Evolutionary conservation across 106 monocot genomes (phyloP).

Genomic region (Allium fistulosum): DNA sequence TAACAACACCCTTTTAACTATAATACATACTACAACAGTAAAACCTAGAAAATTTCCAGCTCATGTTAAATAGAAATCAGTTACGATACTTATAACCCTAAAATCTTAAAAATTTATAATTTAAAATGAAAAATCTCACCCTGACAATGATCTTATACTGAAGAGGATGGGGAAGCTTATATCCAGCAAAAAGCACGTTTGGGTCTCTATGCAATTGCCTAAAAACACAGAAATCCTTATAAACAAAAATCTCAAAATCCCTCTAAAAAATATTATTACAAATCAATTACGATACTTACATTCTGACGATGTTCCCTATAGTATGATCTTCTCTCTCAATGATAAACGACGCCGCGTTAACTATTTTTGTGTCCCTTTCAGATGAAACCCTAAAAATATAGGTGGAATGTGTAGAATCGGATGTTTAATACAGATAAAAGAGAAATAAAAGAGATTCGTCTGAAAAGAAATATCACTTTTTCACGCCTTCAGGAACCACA

Average conservation of each 20-base stretch:
- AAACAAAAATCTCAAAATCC: not conserved
- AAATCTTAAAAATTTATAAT: conserved; percentile 1
- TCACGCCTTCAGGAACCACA: conserved; percentile 91
- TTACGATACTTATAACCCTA: not conserved
- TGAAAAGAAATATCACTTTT: conserved; percentile 37
- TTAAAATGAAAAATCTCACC: conserved; percentile 24
- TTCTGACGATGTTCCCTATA: conserved; percentile 90
- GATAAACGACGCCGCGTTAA: conserved; percentile 95
- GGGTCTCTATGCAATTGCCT: conserved; percentile 98
- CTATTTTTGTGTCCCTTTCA: conserved; percentile 97
- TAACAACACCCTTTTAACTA: too few relatives aligned
- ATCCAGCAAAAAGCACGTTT: conserved; percentile 89
- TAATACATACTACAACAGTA: too few relatives aligned
- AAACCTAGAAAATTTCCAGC: too few relatives aligned
- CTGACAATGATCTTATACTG: conserved; percentile 91
- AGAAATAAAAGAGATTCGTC: not conserved
- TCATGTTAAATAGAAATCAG: too few relatives aligned
- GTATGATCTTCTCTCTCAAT: conserved; percentile 95
- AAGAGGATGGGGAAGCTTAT: conserved; percentile 95
- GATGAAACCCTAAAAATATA: conserved; percentile 56
- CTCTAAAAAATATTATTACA: not conserved
- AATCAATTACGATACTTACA: conserved; percentile 24
- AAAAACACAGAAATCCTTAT: conserved; percentile 1
- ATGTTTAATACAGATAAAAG: not conserved
- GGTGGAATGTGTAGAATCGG: too few relatives aligned